Conservation (phyloP, 129 eudicot species). For the sunflower (Helianthus annuus) region HanXRQr2.0-SUNRISE NC_035435.2:151604996-151605495, state of each 20-base stretch:
- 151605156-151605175: not conserved
- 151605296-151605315: constrained; percentile 94
- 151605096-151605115: not conserved
- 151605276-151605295: constrained; percentile 25
- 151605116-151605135: constrained; percentile 1
- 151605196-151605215: constrained; percentile 31
- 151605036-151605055: not conserved
- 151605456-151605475: constrained; percentile 75
- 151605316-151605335: constrained; percentile 79
- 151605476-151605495: constrained; percentile 79
- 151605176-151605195: not conserved
- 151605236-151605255: not conserved
- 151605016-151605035: no score
- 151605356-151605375: constrained; percentile 92
- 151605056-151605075: constrained; percentile 1
- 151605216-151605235: not conserved
- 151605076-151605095: constrained; percentile 7
- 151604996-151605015: no score
- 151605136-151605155: constrained; percentile 14
- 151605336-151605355: constrained; percentile 91
- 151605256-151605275: not conserved
- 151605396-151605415: constrained; percentile 90
- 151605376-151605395: constrained; percentile 82
- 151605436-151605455: constrained; percentile 88
- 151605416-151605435: constrained; percentile 96